Base-by-base conservation (phyloP, 441 rosid genomes). In the Syzygium malaccense region DNA sequence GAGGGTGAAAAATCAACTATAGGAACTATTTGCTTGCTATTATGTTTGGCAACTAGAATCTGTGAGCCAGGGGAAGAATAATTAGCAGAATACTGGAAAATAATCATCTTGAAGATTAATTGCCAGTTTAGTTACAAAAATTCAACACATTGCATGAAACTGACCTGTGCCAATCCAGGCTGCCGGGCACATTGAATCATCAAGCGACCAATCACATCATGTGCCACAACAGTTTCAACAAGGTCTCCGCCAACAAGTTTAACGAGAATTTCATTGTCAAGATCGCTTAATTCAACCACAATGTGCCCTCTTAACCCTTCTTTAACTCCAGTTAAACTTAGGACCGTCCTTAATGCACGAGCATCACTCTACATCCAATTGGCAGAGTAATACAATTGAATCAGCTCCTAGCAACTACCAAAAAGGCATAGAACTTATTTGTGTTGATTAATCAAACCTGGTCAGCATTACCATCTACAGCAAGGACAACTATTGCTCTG, bases 141-240 rank as follows among this genome's bases (percentile, higher is more conserved):
- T 30, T 15, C 20, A 85, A 85, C 58, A 85, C n/a, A 15, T 33
- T 54, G 9, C 41, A 57, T 54, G 62, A 92, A 91, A 89, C 78
- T 88, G 87, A 95, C 98, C 96, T 95, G 95, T 25, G 96, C 98
- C 64, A 95, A 94, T 89, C 96, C 98, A 54, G 96, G 96, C 87
- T 95, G 96, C 88, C 96, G 93, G 48, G 98, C 98, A 87, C 98
- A 95, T 90, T 95, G 96, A 92, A 95, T 95, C 98, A 95, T 95
- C 91, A 95, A 92, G 79, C 98, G 96, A 71, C 96, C 96, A 83
- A 94, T 95, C 45, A 95, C 98, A 93, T 95, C 96, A 90, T 95
- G 98, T 87, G 98, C 98, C 15, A 95, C 96, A 66, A 95, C 95
- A 85, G 96, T 95, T 93, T 95, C 95, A 71, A 95, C 94, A 92